Conservation (phyloP, 1,284 basidiomycete genomes). For the Melampsora occidentalis region DNA sequence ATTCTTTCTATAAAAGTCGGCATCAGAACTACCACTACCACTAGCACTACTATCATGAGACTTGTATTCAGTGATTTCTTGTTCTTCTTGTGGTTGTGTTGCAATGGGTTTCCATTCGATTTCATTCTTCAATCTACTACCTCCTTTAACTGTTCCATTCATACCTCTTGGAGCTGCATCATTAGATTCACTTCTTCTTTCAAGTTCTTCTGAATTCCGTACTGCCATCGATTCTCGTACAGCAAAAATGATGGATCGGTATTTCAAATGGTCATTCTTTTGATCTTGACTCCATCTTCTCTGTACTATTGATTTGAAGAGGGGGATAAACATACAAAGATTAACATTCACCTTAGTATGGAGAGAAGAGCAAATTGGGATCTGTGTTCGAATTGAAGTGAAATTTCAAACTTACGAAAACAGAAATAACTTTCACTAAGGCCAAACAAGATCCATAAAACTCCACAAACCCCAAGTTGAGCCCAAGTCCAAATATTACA, state of each 20-base stretch:
- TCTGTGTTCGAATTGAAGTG: neutral
- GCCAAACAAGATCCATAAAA: conserved; percentile 32
- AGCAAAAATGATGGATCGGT: conserved; percentile 35
- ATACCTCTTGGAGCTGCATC: neutral
- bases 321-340: neutral
- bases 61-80: neutral
- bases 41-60: neutral
- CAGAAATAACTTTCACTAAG: conserved; percentile 24
- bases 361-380: neutral
- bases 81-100: neutral
- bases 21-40: neutral
- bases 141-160: neutral
- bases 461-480: conserved; percentile 28
- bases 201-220: neutral
- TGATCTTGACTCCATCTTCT: conserved; percentile 35
- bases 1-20: conserved; percentile 2
- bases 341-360: too few relatives aligned
- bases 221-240: conserved; percentile 21
- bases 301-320: conserved; percentile 4
- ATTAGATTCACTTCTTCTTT: conserved; percentile 10
- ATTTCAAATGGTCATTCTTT: conserved; percentile 30
- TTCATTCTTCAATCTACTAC: conserved; percentile 37
- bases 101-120: conserved; percentile 29
- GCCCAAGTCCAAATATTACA: conserved; percentile 37
- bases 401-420: conserved; percentile 18